Evolutionary conservation across 192 early-diverging fungal genomes (phyloP).

Genomic region (Backusella tarrabulga): DNA sequence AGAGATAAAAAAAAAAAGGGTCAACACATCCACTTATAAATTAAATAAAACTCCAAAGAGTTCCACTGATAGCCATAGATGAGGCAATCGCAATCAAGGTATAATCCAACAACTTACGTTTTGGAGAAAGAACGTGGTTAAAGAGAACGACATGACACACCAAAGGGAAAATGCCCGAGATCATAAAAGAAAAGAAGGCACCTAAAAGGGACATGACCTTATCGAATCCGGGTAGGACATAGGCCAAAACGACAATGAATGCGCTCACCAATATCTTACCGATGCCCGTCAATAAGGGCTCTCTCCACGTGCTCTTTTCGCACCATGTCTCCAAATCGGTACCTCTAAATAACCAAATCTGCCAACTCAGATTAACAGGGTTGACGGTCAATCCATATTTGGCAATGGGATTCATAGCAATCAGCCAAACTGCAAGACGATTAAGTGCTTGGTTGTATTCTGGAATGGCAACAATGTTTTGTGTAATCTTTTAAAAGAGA

Average conservation of each 20-base stretch:
- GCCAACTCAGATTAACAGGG: constrained; percentile 56
- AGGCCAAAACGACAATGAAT: constrained; percentile 24
- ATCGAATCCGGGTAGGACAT: constrained; percentile 28
- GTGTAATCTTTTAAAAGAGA: constrained; percentile 53
- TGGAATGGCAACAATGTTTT: constrained; percentile 62
- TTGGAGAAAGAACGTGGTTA: constrained; percentile 14
- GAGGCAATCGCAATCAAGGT: constrained; percentile 25
- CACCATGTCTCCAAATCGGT: constrained; percentile 26
- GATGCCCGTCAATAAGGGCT: constrained; percentile 18
- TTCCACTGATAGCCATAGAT: constrained; percentile 33
- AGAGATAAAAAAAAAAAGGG: neutral
- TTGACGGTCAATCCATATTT: constrained; percentile 68
- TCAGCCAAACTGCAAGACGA: constrained; percentile 57
- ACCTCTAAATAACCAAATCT: constrained; percentile 34
- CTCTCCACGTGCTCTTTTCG: constrained; percentile 7
- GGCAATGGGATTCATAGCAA: constrained; percentile 72
- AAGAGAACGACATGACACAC: constrained; percentile 34
- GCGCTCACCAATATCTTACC: constrained; percentile 27
- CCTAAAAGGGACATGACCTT: constrained; percentile 38
- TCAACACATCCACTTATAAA: neutral
- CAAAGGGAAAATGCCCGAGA: constrained; percentile 38
- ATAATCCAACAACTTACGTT: constrained; percentile 14
- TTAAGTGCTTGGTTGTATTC: constrained; percentile 56
- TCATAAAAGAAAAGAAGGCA: constrained; percentile 38
- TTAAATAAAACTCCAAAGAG: constrained; percentile 37